Evolutionary conservation across 2,329 filamentous ascomycete genomes (phyloP).

Genomic region (Alternaria brassicae): DNA sequence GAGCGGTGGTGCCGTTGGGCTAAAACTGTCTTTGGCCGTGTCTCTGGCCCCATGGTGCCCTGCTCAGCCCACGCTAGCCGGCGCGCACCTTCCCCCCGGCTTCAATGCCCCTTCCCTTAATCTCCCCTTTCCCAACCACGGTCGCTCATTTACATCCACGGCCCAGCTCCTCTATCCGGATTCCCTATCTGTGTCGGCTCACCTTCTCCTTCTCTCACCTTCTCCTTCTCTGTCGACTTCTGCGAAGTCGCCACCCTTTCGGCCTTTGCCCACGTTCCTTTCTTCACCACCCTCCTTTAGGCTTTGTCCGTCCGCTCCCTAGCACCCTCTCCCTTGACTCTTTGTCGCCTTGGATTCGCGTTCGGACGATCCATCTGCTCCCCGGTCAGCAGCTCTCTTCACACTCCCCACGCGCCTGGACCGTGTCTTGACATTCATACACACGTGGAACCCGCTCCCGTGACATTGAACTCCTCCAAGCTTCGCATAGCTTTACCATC

Average conservation of each 20-base stretch:
- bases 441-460: slow-evolving; percentile 32
- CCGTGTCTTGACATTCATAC: slow-evolving; percentile 40
- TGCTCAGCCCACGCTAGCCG: slow-evolving; percentile 16
- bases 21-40: slow-evolving; percentile 15
- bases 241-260: slow-evolving; percentile 53
- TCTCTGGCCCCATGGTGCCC: slow-evolving; percentile 11
- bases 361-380: slow-evolving; percentile 49
- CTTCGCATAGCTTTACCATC: slow-evolving; percentile 36
- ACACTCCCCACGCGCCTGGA: slow-evolving; percentile 46
- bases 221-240: slow-evolving; percentile 50
- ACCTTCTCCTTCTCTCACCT: slow-evolving; percentile 40
- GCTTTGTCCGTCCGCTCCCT: slow-evolving; percentile 52
- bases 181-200: slow-evolving; percentile 47
- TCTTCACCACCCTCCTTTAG: slow-evolving; percentile 40
- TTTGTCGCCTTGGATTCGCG: slow-evolving; percentile 46
- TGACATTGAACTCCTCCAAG: slow-evolving; percentile 34
- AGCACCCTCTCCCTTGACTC: slow-evolving; percentile 36
- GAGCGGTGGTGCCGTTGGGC: slow-evolving; percentile 26
- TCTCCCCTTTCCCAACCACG: slow-evolving; percentile 43
- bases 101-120: slow-evolving; percentile 44
- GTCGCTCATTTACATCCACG: slow-evolving; percentile 46
- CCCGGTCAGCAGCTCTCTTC: slow-evolving; percentile 50
- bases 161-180: slow-evolving; percentile 44
- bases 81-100: slow-evolving; percentile 38
- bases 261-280: slow-evolving; percentile 52